These are phyloP conservation scores for Geranium incanum DNA, from an alignment of 441 rosid species.

Conservation along the genomic window DNA sequence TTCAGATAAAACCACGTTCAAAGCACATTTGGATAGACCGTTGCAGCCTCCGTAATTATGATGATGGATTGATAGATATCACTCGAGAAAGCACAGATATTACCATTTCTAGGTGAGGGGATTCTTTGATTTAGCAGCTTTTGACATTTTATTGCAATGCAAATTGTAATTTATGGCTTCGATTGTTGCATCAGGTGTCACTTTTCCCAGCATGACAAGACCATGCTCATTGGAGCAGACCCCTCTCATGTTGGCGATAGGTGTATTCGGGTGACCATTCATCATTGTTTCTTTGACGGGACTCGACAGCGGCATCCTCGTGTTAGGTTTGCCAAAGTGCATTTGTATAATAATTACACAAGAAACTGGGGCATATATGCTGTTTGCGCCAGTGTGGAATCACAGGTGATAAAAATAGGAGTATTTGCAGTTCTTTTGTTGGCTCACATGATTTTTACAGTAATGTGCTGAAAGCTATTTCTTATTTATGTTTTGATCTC, in stretches of 20 bases:
- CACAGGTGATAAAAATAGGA: constrained; percentile 42
- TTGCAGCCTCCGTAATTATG: constrained; percentile 74
- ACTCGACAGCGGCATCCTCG: constrained; percentile 93
- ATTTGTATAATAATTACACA: constrained; percentile 79
- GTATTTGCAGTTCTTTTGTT: background rate
- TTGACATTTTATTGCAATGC: background rate
- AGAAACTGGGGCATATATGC: constrained; percentile 89
- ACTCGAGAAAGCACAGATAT: constrained; percentile 86
- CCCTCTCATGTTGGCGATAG: constrained; percentile 67
- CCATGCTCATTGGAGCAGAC: constrained; percentile 84
- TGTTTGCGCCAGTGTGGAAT: constrained; percentile 82
- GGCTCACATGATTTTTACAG: background rate
- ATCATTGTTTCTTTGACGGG: constrained; percentile 89
- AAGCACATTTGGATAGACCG: constrained; percentile 83
- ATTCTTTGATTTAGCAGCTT: background rate
- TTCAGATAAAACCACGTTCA: constrained; percentile 88
- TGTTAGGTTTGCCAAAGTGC: constrained; percentile 74
- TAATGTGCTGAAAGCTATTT: background rate
- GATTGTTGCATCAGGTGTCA: constrained; percentile 51
- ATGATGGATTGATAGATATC: constrained; percentile 88
- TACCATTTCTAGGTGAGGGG: constrained; percentile 36
- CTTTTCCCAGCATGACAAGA: constrained; percentile 74
- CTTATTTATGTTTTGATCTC: constrained; percentile 6
- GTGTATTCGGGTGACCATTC: constrained; percentile 79
- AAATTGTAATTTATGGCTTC: background rate